Evolutionary conservation across 352 stramenopile species (phyloP), one percentile per base, ranked within the genome.

Genomic region (Elongisporangium anandrum): DNA sequence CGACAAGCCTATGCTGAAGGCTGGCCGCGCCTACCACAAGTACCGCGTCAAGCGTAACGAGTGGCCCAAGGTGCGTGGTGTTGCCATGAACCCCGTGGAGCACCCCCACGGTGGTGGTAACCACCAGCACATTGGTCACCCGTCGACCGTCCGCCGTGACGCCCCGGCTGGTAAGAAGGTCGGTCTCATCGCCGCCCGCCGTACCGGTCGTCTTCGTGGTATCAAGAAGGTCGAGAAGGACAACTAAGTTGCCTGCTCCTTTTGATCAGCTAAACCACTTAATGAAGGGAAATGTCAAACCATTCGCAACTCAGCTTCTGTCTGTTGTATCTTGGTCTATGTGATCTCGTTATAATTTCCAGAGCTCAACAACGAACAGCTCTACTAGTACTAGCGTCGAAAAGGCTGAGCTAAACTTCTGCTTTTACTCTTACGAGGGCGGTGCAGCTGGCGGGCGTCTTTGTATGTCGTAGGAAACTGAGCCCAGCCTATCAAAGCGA

Each of bases 101-200:
- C 97, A 99, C 83, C 97, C 97, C 58, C 94, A 98, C 87, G 97
- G 97, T 97, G 97, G 97, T 97, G 97, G 97, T 98, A 99, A 99
- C 95, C 97, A 99, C 85, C 97, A 99, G 89, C 97, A 99, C 83
- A 99, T 99, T 88, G 97, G 97, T 96, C 97, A 98, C 81, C 96
- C 97, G 55, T 99, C 96, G 59, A 99, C 97, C n/a, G 91, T 98
- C 21, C 89, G 80, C 62, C 81, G 93, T 61, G 92, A 98, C 62
- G 91, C 90, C 52, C 94, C 96, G 39, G 86, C 97, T 52, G 97
- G 97, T 98, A 93, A 98, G 77, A 99, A 99, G 92, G 96, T 99
- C 74, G 97, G 97, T 97, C 85, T 99, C 50, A 99, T 99, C 78
- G 97, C 92, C 70, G 97, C 97, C 72, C 91, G 97, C 66, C 90